Base-by-base conservation (phyloP, 2,329 filamentous ascomycete species). In the Botrytis deweyae region DNA sequence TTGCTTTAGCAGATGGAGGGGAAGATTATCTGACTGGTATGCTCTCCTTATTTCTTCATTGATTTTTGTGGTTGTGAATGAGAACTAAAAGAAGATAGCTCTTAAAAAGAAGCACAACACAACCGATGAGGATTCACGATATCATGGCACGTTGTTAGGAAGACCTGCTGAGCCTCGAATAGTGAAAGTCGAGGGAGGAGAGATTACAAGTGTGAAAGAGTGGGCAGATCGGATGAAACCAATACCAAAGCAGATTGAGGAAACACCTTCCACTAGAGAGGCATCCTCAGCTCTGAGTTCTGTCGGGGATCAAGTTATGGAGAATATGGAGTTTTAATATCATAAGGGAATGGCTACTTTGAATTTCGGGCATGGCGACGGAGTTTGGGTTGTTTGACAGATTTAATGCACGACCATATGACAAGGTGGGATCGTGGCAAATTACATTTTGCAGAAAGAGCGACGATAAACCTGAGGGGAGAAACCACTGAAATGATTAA, bases 101-200 rank as follows among this genome's bases (percentile, higher is more conserved):
- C 85, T 98, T 61, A 98, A 97, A 83, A 96, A 95, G 84, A 97
- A 97, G 81, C 93, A 97, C 82, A 94, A 91, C 84, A 97, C 96
- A 79, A 93, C 92, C 0, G 93, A 92, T 76, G 94, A 97, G 79
- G 94, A 97, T 80, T 91, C 91, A 16, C 91, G 95, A 79, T 97
- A 94, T 82, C 89, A 92, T 77, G 94, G 93, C 44, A 97, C 95
- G 0, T 88, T 96, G 0, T 86, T 98, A 18, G 95, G 95, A 6
- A 91, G 91, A 77, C 86, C 87, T 63, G 88, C 87, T 67, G 93
- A 97, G 77, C 88, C 91, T 73, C 89, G 89, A 79, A 88, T 91
- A 12, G 85, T 97, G 42, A 86, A 91, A 70, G 91, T 97, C 70
- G 94, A 97, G 81, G 95, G 95, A 62, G 93, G 93, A 33, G 86